phyloP scores from a whole-genome alignment of 306 rosid species.

The Glycine soja region DNA sequence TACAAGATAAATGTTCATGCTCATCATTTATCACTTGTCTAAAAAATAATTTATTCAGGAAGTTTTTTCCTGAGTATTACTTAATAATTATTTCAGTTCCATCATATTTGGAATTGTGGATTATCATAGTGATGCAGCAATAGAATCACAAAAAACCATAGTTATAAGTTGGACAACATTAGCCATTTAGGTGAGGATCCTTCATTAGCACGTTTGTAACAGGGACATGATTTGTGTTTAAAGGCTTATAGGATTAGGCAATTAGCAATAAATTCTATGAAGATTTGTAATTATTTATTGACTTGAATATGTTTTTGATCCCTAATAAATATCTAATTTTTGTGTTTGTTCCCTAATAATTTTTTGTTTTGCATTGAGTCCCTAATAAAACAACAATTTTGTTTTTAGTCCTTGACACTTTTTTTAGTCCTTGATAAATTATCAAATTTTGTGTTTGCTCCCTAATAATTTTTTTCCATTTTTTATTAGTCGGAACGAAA shows the following conservation, averaged over 20 bases:
- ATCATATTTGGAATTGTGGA: neutral
- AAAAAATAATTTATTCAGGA: neutral
- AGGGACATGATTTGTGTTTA: neutral
- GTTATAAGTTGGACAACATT: constrained; percentile 6
- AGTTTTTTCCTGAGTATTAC: neutral
- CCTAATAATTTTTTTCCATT: no score
- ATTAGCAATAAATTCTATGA: neutral
- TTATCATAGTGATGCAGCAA: neutral
- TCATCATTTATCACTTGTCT: constrained; percentile 12
- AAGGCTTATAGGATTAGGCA: neutral
- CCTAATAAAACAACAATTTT: no score
- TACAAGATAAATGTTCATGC: constrained; percentile 18
- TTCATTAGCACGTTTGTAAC: neutral
- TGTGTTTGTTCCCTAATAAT: no score
- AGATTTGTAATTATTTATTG: no score
- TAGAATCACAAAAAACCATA: neutral
- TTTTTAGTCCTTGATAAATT: no score
- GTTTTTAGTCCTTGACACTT: no score
- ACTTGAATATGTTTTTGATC: no score
- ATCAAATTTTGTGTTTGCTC: no score
- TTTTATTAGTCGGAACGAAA: no score
- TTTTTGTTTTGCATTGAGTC: no score
- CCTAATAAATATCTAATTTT: no score
- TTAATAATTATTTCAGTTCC: neutral
- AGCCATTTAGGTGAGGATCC: neutral